These are phyloP conservation scores for Botrytis deweyae DNA, from an alignment of 2,329 filamentous ascomycete genomes.

Conservation along the genomic window DNA sequence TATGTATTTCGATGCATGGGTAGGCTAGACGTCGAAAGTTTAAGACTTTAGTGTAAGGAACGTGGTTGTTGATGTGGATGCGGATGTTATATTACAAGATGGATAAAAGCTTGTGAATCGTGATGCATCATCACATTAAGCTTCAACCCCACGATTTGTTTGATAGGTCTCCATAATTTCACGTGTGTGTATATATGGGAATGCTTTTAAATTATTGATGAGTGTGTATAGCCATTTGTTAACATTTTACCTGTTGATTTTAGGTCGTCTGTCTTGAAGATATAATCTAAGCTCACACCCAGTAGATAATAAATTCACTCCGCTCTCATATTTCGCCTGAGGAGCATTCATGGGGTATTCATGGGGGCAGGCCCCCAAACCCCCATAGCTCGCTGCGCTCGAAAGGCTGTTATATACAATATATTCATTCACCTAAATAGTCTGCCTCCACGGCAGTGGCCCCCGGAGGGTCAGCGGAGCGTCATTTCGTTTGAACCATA, in stretches of 20 bases:
- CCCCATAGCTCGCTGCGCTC: conserved; percentile 1
- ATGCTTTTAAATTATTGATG: not conserved
- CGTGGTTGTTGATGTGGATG: not conserved
- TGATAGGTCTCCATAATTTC: not conserved
- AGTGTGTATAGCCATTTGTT: not conserved
- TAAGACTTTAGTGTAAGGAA: not conserved
- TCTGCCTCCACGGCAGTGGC: conserved; percentile 1
- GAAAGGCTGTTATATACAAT: not conserved
- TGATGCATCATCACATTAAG: not conserved
- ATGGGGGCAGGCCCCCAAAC: not conserved
- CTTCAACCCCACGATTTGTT: conserved; percentile 6
- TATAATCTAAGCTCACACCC: not conserved
- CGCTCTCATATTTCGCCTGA: not conserved
- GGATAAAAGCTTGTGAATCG: not conserved
- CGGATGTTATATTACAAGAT: not conserved
- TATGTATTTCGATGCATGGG: not conserved
- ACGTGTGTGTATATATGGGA: not conserved
- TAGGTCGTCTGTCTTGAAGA: not conserved
- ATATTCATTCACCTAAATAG: not conserved
- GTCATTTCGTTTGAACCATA: not conserved
- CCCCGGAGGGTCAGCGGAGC: not conserved
- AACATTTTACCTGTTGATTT: not conserved
- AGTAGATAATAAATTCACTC: not conserved
- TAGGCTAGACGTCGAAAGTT: not conserved
- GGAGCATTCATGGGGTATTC: not conserved